A percentile compares a stretch with the other conserved stretches of the same genome.
These are phyloP conservation scores for Viola odorata DNA, from an alignment of 345 rosid species.

Conservation along the genomic window DNA sequence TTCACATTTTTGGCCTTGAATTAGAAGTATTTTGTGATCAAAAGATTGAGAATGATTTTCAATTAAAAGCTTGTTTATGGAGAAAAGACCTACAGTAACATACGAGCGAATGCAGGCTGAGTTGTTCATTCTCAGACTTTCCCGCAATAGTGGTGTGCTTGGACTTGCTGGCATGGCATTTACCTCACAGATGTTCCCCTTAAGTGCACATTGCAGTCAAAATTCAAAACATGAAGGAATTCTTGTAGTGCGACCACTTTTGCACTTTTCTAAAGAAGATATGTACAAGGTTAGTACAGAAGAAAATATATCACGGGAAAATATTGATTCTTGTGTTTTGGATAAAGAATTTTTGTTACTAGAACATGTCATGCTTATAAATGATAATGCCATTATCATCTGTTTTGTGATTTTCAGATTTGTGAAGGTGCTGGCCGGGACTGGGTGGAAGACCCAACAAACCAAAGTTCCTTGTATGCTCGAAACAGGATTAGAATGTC, in stretches of 20 bases:
- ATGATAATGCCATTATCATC: not conserved
- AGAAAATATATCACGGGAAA: not conserved
- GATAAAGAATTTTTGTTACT: not conserved
- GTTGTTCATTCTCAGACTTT: slow-evolving; percentile 75
- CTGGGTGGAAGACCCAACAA: slow-evolving; percentile 95
- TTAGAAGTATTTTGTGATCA: no score
- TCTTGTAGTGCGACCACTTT: slow-evolving; percentile 72
- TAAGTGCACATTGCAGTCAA: slow-evolving; percentile 19
- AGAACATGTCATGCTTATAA: not conserved
- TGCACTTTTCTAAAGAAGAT: slow-evolving; percentile 71
- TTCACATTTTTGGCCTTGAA: no score
- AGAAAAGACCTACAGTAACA: not conserved
- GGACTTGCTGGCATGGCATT: slow-evolving; percentile 92
- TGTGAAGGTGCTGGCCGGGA: slow-evolving; percentile 44
- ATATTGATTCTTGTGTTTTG: not conserved
- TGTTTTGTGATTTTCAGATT: slow-evolving; percentile 36
- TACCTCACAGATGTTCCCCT: slow-evolving; percentile 58
- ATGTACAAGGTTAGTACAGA: slow-evolving; percentile 58
- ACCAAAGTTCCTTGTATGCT: slow-evolving; percentile 59
- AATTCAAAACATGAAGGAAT: slow-evolving; percentile 36
- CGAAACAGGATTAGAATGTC: slow-evolving; percentile 80
- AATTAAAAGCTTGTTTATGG: no score
- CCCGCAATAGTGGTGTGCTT: slow-evolving; percentile 90
- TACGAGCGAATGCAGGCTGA: slow-evolving; percentile 66
- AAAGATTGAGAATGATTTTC: no score